Evolutionary conservation across 768 basidiomycete species (phyloP).

Genomic region (Hysterangium stoloniferum): DNA sequence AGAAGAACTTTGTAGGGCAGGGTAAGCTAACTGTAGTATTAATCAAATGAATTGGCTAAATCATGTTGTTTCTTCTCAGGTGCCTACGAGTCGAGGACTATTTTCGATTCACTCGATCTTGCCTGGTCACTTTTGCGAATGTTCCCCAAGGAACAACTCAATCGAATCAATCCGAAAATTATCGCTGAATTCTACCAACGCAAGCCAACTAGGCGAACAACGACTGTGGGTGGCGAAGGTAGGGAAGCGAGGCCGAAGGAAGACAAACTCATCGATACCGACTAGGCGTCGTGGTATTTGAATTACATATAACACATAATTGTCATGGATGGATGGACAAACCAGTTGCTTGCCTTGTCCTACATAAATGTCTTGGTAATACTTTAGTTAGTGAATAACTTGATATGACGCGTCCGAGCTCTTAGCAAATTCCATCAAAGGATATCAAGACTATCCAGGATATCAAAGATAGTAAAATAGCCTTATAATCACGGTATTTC

Average conservation of each 20-base stretch:
- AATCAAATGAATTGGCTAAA: not conserved
- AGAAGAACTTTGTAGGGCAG: constrained; percentile 95
- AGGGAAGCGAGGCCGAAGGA: constrained; percentile 29
- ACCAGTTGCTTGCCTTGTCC: too few relatives aligned
- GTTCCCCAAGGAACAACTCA: constrained; percentile 98
- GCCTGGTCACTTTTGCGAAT: constrained; percentile 95
- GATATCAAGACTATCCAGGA: too few relatives aligned
- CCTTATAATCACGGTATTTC: too few relatives aligned
- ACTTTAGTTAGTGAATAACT: too few relatives aligned
- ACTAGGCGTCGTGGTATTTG: constrained; percentile 6
- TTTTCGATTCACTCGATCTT: constrained; percentile 95
- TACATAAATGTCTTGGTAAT: too few relatives aligned
- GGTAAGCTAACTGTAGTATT: constrained; percentile 35
- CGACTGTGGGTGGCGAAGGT: constrained; percentile 41
- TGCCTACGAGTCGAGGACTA: constrained; percentile 88
- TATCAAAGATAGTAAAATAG: too few relatives aligned
- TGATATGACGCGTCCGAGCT: too few relatives aligned
- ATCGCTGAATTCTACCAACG: constrained; percentile 89
- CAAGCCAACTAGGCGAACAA: constrained; percentile 61
- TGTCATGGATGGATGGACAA: too few relatives aligned
- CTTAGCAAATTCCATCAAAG: too few relatives aligned
- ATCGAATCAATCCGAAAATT: constrained; percentile 96
- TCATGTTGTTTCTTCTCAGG: constrained; percentile 37
- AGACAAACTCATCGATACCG: constrained; percentile 58
- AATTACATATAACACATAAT: too few relatives aligned